Evolutionary conservation across 495 filamentous ascomycete species (phyloP).

Genomic region (Parathielavia appendiculata): DNA sequence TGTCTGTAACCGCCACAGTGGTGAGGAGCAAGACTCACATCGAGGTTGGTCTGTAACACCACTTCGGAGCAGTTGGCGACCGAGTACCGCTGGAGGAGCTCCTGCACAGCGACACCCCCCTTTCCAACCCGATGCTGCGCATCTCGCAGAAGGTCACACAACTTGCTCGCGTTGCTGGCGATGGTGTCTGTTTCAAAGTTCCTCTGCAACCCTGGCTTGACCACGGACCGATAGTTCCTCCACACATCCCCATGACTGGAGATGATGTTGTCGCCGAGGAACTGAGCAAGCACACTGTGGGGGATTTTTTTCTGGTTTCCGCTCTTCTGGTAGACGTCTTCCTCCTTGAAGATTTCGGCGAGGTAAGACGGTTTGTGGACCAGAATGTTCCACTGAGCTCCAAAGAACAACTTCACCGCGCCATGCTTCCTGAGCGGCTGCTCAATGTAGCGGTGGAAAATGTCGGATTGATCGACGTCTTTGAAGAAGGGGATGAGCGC

Average conservation of each 20-base stretch:
- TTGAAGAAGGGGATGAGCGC: constrained; percentile 30
- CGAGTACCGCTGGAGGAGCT: constrained; percentile 19
- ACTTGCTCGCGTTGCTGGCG: constrained; percentile 4
- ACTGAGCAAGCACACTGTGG: constrained; percentile 37
- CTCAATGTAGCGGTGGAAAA: constrained; percentile 29
- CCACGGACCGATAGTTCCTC: constrained; percentile 15
- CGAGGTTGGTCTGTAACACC: constrained; percentile 15
- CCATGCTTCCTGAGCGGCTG: constrained; percentile 34
- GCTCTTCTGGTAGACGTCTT: constrained; percentile 40
- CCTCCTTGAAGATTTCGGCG: constrained; percentile 44
- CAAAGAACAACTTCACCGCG: constrained; percentile 42
- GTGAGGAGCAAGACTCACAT: not conserved
- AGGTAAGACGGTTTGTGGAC: constrained; percentile 36
- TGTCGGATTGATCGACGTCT: constrained; percentile 31
- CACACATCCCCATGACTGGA: constrained; percentile 16
- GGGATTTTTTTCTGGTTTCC: constrained; percentile 49
- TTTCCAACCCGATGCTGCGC: constrained; percentile 7
- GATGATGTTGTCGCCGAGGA: constrained; percentile 27
- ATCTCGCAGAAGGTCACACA: constrained; percentile 14
- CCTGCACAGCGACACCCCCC: constrained; percentile 15
- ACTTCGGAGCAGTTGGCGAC: constrained; percentile 23
- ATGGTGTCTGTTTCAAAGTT: constrained; percentile 13
- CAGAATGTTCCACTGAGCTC: constrained; percentile 19
- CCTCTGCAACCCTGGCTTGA: constrained; percentile 17
- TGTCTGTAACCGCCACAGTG: not conserved